These are phyloP conservation scores for Phytopythium sindhum DNA, from an alignment of 352 stramenopile genomes.

Conservation along the genomic window DNA sequence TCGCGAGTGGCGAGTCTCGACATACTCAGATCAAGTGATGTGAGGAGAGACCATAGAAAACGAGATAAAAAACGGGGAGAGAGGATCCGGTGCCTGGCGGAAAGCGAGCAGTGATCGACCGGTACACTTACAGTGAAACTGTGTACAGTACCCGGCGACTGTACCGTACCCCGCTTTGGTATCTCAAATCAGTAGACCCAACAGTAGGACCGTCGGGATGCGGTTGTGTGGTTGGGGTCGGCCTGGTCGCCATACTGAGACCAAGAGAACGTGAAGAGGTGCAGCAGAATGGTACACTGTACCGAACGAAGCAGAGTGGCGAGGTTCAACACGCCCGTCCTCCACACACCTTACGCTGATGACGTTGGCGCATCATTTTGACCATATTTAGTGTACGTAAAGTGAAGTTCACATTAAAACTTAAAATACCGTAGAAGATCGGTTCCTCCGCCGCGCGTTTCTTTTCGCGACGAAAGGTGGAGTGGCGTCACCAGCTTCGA, in stretches of 20 bases:
- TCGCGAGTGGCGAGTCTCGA: not conserved
- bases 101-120: not conserved
- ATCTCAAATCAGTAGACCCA: not conserved
- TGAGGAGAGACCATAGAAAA: not conserved
- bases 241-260: not conserved
- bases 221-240: not conserved
- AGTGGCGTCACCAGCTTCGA: not conserved
- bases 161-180: not conserved
- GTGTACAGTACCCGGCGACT: not conserved
- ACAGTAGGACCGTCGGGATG: not conserved
- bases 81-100: not conserved
- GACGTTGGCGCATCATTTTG: constrained; percentile 5
- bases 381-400: not conserved
- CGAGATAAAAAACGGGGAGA: not conserved
- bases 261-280: not conserved
- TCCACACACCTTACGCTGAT: constrained; percentile 11
- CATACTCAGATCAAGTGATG: not conserved
- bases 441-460: not conserved
- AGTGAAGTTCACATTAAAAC: not conserved
- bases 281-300: constrained; percentile 11
- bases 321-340: constrained; percentile 17
- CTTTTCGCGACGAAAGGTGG: not conserved
- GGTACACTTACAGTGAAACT: constrained; percentile 3
- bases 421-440: not conserved
- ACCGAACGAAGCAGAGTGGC: constrained; percentile 10